Evolutionary conservation across 768 basidiomycete genomes (phyloP), one percentile per base, ranked within the genome.

Genomic region (Kwoniella pini): DNA sequence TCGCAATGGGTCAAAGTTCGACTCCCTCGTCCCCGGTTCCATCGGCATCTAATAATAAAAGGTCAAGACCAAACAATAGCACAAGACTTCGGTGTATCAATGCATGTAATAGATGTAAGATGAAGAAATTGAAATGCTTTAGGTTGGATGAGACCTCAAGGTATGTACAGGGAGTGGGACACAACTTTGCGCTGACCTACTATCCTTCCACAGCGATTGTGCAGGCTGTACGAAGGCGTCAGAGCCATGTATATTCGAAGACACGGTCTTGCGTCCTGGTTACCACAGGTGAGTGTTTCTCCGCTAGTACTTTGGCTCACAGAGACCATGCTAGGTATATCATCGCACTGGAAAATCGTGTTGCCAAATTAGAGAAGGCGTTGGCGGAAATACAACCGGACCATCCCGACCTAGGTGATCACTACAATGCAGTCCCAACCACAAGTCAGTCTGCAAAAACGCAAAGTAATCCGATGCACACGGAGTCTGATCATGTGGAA

Each of bases 81-180:
- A 40, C 15, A 17, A 53, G 22, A 26, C n/a, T 39, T 42, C 19
- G 62, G 11, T 63, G 62, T 48, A 40, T 57, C 19, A 63, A 63
- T 46, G 62, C 62, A 6, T 63, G 62, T 24, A 44, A 63, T 36
- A 22, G 62, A 6, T 63, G 62, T 46, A 63, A 63, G 36, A 21
- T 42, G 26, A 63, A 63, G 56, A 63, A 63, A 36, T 33, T 63
- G 33, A 63, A 63, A 28, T 63, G 62, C 36, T 54, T 52, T 38
- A 33, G 44, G n/a, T 15, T 26, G 2, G 61, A 56, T n/a, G 46
- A 26, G 9, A 28, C 27, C 17, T 33, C 22, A 19, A 17, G n/a
- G 61, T 62, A n/a, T 33, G 54, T 43, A 7, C n/a, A 15, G 28
- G 21, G 42, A 21, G 15, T 15, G 33, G 15, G 7, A 36, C 33